phyloP scores from a whole-genome alignment of 2,329 filamentous ascomycete genomes.

The Colletotrichum sp. region DNA sequence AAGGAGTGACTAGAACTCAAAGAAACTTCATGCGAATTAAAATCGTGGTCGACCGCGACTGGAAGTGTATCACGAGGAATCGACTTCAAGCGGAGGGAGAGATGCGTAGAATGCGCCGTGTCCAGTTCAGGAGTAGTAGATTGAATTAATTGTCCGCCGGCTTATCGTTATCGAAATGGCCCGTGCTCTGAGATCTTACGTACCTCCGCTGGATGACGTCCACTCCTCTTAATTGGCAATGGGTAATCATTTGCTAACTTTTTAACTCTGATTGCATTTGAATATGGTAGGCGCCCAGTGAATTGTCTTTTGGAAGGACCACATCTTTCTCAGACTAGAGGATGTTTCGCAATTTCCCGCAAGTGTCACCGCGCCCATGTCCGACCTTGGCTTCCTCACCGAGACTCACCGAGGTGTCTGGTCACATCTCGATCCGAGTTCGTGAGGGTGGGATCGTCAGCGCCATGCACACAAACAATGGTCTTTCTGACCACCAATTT shows the following conservation, averaged over 20 bases:
- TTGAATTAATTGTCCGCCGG: not conserved
- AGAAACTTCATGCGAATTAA: not conserved
- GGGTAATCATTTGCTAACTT: not conserved
- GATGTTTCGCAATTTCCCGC: not conserved
- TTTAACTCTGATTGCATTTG: not conserved
- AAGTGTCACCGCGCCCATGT: not conserved
- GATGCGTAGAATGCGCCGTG: not conserved
- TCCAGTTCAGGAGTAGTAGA: not conserved
- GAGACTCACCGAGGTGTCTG: not conserved
- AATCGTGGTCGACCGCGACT: not conserved
- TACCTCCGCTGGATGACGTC: not conserved
- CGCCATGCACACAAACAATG: not conserved
- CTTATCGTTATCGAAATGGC: slow-evolving; percentile 17
- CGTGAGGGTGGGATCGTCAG: not conserved
- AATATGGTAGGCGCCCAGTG: not conserved
- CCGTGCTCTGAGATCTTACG: not conserved
- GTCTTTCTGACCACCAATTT: not conserved
- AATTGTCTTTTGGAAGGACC: no score
- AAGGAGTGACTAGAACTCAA: slow-evolving; percentile 15
- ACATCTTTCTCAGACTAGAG: fast-evolving
- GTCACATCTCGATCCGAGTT: not conserved
- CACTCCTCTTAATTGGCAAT: not conserved
- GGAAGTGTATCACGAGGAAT: not conserved
- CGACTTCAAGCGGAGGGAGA: not conserved
- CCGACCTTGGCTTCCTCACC: not conserved